A percentile compares a stretch with the other conserved stretches of the same genome.
Conservation (phyloP, 257 asterid species). For the Solanum ossicruentum region DNA sequence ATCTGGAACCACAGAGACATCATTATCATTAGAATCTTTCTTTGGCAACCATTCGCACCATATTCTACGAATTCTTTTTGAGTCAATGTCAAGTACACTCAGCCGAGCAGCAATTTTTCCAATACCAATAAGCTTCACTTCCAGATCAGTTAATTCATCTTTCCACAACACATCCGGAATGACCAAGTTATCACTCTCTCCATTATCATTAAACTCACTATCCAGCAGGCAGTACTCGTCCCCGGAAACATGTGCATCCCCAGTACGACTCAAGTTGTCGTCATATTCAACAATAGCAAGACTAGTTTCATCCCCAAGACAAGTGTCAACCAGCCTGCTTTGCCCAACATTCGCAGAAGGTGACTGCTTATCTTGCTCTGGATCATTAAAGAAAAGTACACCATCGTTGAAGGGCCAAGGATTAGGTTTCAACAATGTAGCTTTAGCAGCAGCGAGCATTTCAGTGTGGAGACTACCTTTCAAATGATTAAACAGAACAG, state of each 20-base stretch:
- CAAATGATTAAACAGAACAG: conserved; percentile 53
- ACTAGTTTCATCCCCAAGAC: conserved; percentile 8
- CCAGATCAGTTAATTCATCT: conserved; percentile 48
- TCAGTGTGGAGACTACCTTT: conserved; percentile 62
- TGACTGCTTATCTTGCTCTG: conserved; percentile 14
- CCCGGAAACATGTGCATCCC: not conserved
- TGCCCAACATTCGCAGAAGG: conserved; percentile 11
- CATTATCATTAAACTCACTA: conserved; percentile 6
- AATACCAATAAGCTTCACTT: conserved; percentile 44
- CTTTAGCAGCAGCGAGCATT: conserved; percentile 59
- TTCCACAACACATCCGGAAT: conserved; percentile 64
- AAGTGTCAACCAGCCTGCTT: conserved; percentile 9
- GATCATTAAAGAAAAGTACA: conserved; percentile 57
- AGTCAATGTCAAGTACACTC: conserved; percentile 32
- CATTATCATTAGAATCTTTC: conserved; percentile 11
- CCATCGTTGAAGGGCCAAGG: conserved; percentile 96
- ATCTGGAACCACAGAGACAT: conserved; percentile 26
- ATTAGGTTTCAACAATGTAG: conserved; percentile 68
- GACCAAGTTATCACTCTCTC: conserved; percentile 17
- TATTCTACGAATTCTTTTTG: conserved; percentile 40
- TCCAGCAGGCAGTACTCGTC: conserved; percentile 6
- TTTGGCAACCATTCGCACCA: conserved; percentile 92
- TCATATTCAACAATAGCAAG: conserved; percentile 49
- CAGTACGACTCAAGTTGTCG: conserved; percentile 7
- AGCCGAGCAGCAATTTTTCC: conserved; percentile 59